Percentiles rank a stretch among this genome's conserved stretches.
These are phyloP conservation scores for Debaryomyces subglobosus DNA, from an alignment of 1,139 yeast species.

Conservation along the genomic window DNA sequence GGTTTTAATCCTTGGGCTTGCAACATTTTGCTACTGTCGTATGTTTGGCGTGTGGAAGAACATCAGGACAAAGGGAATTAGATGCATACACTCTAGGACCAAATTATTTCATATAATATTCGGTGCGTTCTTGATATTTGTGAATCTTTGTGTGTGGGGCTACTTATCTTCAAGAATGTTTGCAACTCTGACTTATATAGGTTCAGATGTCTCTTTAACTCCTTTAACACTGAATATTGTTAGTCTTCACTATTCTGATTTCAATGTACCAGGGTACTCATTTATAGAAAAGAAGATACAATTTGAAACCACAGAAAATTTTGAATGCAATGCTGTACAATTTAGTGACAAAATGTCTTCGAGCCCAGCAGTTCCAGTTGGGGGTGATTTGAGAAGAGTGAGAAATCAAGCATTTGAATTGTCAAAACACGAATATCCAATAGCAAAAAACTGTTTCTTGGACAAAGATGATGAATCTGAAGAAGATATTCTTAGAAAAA, in stretches of 20 bases:
- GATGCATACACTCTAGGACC: not conserved
- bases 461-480: slow-evolving; percentile 13
- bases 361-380: slow-evolving; percentile 7
- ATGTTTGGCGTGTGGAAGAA: not conserved
- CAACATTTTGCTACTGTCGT: not conserved
- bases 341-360: slow-evolving; percentile 3
- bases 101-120: not conserved
- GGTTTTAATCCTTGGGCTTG: not conserved
- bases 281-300: slow-evolving; percentile 10
- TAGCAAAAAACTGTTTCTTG: slow-evolving; percentile 12
- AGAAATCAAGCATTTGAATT: slow-evolving; percentile 12
- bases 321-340: slow-evolving; percentile 6
- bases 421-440: slow-evolving; percentile 12
- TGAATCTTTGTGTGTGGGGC: slow-evolving; percentile 1
- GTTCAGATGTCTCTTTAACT: not conserved
- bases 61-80: not conserved
- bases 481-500: slow-evolving; percentile 13
- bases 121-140: not conserved
- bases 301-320: not conserved
- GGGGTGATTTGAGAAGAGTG: slow-evolving; percentile 9
- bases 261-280: slow-evolving; percentile 15
- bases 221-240: slow-evolving; percentile 4
- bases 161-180: not conserved
- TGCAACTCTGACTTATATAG: not conserved
- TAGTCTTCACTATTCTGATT: not conserved